Percentiles rank a stretch among this genome's conserved stretches.
Evolutionary conservation across 495 filamentous ascomycete genomes (phyloP).

Genomic region (Podospora pseudocomata): DNA sequence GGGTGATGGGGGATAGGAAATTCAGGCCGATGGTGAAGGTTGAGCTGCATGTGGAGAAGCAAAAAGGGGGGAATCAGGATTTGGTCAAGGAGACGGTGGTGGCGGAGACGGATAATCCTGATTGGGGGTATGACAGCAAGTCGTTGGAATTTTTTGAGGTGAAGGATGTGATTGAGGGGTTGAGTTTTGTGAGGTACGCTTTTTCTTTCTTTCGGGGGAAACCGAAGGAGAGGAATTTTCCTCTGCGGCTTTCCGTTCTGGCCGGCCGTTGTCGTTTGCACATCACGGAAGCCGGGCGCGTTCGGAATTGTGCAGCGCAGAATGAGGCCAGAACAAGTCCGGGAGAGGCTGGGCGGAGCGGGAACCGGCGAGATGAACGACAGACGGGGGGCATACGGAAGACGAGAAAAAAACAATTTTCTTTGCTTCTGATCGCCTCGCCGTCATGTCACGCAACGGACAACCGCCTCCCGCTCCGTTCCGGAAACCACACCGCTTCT

Average conservation of each 20-base stretch:
- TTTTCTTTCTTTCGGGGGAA: not conserved
- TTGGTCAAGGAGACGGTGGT: conserved; percentile 33
- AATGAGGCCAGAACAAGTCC: not conserved
- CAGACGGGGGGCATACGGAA: not conserved
- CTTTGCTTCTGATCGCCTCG: not conserved
- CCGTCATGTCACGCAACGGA: not conserved
- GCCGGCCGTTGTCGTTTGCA: not conserved
- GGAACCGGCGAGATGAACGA: not conserved
- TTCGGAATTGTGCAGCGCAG: not conserved
- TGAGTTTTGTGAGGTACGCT: conserved; percentile 47
- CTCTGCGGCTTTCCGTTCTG: not conserved
- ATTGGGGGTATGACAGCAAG: conserved; percentile 33
- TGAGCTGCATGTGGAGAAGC: conserved; percentile 72
- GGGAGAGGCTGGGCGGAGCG: not conserved
- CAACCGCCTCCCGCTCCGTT: not conserved
- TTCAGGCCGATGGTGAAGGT: conserved; percentile 59
- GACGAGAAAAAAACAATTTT: not conserved
- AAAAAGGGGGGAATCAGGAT: conserved; percentile 29
- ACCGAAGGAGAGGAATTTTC: conserved; percentile 4
- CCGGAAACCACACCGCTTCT: not conserved
- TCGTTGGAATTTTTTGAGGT: conserved; percentile 39
- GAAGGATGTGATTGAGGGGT: conserved; percentile 39
- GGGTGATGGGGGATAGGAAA: conserved; percentile 25
- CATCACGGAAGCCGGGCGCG: not conserved
- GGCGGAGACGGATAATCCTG: conserved; percentile 40